Evolutionary conservation across 306 rosid genomes (phyloP).

Genomic region (Datisca glomerata): DNA sequence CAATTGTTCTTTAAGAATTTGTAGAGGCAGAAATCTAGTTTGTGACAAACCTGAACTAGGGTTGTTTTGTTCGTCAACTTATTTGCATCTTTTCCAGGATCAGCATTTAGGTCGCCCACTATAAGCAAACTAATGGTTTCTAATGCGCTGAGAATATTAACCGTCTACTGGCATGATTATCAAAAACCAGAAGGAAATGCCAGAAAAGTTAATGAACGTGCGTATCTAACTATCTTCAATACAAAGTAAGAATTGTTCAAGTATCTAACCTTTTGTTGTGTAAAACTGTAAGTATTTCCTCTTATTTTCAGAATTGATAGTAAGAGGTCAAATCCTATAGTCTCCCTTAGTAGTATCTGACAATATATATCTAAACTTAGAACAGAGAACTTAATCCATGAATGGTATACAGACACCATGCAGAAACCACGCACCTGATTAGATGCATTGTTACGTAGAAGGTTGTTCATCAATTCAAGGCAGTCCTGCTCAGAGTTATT

Average conservation of each 20-base stretch:
- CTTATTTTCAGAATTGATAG: constrained; percentile 64
- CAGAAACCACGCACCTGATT: constrained; percentile 61
- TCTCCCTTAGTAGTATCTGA: constrained; percentile 83
- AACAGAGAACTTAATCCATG: constrained; percentile 10
- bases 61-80: constrained; percentile 60
- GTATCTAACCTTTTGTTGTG: constrained; percentile 88
- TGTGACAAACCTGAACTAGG: constrained; percentile 63
- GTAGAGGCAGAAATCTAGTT: constrained; percentile 8
- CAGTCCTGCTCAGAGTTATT: constrained; percentile 55
- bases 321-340: constrained; percentile 74
- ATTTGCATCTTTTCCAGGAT: constrained; percentile 67
- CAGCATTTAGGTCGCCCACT: constrained; percentile 60
- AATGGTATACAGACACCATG: constrained; percentile 5
- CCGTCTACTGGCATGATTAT: constrained; percentile 84
- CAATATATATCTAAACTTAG: constrained; percentile 10
- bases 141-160: constrained; percentile 73
- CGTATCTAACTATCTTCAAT: neutral
- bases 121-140: constrained; percentile 70
- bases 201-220: constrained; percentile 24
- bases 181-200: constrained; percentile 32
- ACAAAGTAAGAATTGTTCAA: constrained; percentile 20
- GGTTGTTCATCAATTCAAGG: constrained; percentile 76
- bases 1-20: constrained; percentile 4
- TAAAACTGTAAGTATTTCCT: constrained; percentile 61
- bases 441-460: constrained; percentile 58